Percentiles rank a stretch among this genome's conserved stretches.
Conservation (phyloP, 495 filamentous ascomycete species). For the Aspergillus olivimuriae region DNA sequence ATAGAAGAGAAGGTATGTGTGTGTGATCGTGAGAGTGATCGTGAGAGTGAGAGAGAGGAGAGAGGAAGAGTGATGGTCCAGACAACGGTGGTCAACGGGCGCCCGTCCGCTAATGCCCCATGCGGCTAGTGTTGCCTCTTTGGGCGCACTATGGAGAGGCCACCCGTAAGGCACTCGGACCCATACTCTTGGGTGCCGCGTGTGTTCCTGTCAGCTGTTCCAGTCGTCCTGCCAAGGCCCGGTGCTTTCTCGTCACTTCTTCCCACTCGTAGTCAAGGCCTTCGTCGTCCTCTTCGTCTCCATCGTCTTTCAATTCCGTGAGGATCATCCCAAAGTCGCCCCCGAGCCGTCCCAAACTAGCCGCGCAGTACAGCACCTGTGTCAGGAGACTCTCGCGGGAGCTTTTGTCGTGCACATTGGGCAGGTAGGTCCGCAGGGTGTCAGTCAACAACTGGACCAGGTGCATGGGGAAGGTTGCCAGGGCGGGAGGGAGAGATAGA, state of each 20-base stretch:
- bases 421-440: constrained; percentile 73
- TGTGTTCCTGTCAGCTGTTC: constrained; percentile 61
- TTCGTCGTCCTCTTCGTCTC: constrained; percentile 42
- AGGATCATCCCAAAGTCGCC: constrained; percentile 90
- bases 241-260: constrained; percentile 83
- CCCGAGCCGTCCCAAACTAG: constrained; percentile 83
- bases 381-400: constrained; percentile 82
- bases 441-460: constrained; percentile 76
- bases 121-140: constrained; percentile 13
- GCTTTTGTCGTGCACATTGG: constrained; percentile 72
- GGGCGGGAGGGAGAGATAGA: constrained; percentile 63
- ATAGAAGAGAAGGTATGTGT: too few species aligned
- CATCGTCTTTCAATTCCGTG: constrained; percentile 57
- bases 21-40: too few species aligned
- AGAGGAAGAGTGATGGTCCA: constrained; percentile 5
- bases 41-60: constrained; percentile 7
- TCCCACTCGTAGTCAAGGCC: constrained; percentile 67
- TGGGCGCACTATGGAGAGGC: constrained; percentile 1
- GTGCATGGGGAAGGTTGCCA: constrained; percentile 80
- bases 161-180: background rate
- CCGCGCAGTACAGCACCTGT: constrained; percentile 92
- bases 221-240: constrained; percentile 75
- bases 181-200: background rate
- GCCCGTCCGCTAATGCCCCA: constrained; percentile 10
- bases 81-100: constrained; percentile 10